Conservation (phyloP, 331 rosid species). For the Erythrophleum ivorense region DNA sequence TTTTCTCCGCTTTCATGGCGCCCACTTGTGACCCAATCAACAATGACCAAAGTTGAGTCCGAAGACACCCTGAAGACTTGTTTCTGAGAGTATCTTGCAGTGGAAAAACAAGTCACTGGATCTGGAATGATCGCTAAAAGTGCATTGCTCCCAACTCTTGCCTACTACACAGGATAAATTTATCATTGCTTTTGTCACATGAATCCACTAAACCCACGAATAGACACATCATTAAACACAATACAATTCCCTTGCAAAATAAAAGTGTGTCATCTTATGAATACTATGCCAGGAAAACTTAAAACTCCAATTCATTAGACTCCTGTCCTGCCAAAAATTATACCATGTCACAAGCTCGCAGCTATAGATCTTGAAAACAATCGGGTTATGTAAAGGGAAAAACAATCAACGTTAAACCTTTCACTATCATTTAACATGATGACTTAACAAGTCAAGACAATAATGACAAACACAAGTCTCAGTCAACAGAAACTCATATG, state of each 20-base stretch:
- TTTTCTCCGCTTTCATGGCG: conserved; percentile 92
- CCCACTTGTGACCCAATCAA: conserved; percentile 98
- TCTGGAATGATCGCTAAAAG: conserved; percentile 86
- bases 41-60: conserved; percentile 82
- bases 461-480: conserved; percentile 6
- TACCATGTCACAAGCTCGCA: conserved; percentile 6
- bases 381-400: background rate
- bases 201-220: conserved; percentile 31
- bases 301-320: conserved; percentile 3
- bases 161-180: conserved; percentile 62
- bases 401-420: conserved; percentile 8
- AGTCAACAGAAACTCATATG: background rate
- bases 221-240: conserved; percentile 1
- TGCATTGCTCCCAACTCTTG: conserved; percentile 76
- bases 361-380: conserved; percentile 14
- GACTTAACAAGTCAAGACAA: conserved; percentile 29
- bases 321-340: background rate
- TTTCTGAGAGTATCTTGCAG: conserved; percentile 88
- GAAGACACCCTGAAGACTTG: conserved; percentile 70
- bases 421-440: conserved; percentile 6
- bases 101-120: conserved; percentile 94
- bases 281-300: conserved; percentile 11
- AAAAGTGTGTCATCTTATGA: background rate
- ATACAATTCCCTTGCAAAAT: conserved; percentile 23
- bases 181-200: conserved; percentile 31